These are phyloP conservation scores for Leccinum aurantiacum DNA, from an alignment of 768 basidiomycete species.

Conservation along the genomic window DNA sequence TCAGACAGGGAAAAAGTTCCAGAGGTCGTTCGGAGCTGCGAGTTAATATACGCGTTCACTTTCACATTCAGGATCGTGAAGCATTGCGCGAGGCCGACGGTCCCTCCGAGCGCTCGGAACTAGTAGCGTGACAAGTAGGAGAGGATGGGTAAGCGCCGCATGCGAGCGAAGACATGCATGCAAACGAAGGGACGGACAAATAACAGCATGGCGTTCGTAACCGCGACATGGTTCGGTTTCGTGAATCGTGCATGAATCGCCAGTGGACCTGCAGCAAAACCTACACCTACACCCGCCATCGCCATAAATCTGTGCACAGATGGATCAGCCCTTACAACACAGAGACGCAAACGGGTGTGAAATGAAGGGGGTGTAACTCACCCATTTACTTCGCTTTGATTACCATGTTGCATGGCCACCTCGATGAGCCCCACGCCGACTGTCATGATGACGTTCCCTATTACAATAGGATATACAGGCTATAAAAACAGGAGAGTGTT, in stretches of 20 bases:
- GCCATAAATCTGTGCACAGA: constrained; percentile 39
- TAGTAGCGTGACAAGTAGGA: constrained; percentile 11
- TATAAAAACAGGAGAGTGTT: constrained; percentile 13
- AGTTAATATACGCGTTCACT: constrained; percentile 36
- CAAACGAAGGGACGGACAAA: constrained; percentile 38
- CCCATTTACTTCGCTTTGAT: constrained; percentile 38
- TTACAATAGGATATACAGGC: constrained; percentile 43
- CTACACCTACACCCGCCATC: constrained; percentile 45
- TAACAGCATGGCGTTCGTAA: constrained; percentile 42
- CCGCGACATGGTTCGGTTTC: constrained; percentile 42
- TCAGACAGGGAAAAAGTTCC: constrained; percentile 33
- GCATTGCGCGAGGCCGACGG: constrained; percentile 53
- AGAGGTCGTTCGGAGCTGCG: constrained; percentile 20
- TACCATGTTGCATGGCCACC: constrained; percentile 40
- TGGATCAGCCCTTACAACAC: not conserved
- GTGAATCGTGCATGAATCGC: constrained; percentile 47
- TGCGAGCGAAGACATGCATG: not conserved
- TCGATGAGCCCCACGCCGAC: constrained; percentile 45
- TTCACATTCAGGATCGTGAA: constrained; percentile 46
- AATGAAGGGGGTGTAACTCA: constrained; percentile 10
- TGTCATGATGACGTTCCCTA: constrained; percentile 39
- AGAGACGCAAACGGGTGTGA: not conserved
- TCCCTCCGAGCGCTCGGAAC: constrained; percentile 53
- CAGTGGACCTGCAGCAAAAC: constrained; percentile 39
- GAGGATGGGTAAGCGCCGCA: not conserved